Conservation (phyloP, 257 asterid species). For the Lavandula angustifolia region DNA sequence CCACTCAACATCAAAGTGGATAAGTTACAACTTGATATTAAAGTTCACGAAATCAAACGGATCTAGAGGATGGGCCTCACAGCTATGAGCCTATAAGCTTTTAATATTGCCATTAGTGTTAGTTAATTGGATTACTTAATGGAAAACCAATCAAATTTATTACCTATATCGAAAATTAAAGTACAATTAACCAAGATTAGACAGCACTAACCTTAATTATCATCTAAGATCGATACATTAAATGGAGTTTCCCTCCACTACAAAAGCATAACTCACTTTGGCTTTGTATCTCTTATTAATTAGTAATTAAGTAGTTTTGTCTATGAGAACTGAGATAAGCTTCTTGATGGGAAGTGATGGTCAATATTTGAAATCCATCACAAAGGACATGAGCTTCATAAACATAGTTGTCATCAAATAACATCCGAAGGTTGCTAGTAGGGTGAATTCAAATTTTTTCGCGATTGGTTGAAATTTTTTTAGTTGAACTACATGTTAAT, state of each 20-base stretch:
- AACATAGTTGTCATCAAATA: slow-evolving; percentile 4
- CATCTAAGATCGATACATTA: background rate
- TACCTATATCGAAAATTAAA: slow-evolving; percentile 25
- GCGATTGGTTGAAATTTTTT: too few species aligned
- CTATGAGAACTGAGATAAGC: slow-evolving; percentile 23
- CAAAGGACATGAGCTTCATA: background rate
- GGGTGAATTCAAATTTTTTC: too few species aligned
- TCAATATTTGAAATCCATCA: slow-evolving; percentile 25
- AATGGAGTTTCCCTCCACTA: slow-evolving; percentile 17
- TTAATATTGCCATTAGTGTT: slow-evolving; percentile 2
- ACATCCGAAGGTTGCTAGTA: too few species aligned
- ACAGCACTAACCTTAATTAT: slow-evolving; percentile 24
- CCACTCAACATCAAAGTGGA: too few species aligned
- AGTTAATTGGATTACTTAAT: background rate
- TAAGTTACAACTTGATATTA: background rate
- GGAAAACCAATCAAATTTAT: slow-evolving; percentile 16
- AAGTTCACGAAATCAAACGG: background rate
- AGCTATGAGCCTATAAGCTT: slow-evolving; percentile 18
- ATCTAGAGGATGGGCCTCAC: slow-evolving; percentile 32
- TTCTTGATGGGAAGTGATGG: background rate
- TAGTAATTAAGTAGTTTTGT: slow-evolving; percentile 1
- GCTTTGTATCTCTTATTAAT: slow-evolving; percentile 23
- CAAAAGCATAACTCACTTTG: slow-evolving; percentile 12
- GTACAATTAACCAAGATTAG: slow-evolving; percentile 31
- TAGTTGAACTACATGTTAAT: too few species aligned